phyloP scores from a whole-genome alignment of 139 green algal genomes.

The Tetradesmus lagerheimii region DNA sequence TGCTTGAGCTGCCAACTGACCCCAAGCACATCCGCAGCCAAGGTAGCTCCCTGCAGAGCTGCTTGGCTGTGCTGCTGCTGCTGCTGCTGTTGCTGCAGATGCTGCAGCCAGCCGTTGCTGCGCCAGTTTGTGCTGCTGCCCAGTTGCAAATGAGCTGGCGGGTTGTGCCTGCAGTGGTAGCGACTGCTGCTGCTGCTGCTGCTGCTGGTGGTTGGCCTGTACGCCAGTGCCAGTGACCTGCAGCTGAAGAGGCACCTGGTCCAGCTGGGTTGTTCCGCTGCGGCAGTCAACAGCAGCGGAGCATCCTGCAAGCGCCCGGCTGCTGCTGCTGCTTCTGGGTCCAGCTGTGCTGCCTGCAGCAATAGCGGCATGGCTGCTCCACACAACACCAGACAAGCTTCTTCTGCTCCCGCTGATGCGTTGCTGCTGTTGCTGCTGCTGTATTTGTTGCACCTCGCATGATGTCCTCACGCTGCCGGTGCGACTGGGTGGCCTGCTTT shows the following conservation, averaged over 20 bases:
- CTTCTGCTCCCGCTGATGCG: background rate
- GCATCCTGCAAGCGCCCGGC: background rate
- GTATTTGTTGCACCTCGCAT: background rate
- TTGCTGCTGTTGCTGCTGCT: background rate
- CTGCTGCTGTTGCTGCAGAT: background rate
- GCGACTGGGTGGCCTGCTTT: background rate
- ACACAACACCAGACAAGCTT: background rate
- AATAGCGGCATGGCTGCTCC: background rate
- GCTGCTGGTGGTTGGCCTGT: background rate
- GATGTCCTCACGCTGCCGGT: background rate
- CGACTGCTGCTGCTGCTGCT: background rate
- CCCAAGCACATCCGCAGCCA: slow-evolving; percentile 1
- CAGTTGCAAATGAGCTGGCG: background rate
- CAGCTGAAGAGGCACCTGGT: background rate
- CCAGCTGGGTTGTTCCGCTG: background rate
- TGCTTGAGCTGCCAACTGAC: background rate
- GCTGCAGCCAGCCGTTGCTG: background rate
- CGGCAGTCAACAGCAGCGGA: background rate
- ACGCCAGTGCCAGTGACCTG: background rate
- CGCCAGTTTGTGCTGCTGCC: background rate
- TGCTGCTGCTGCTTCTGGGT: background rate
- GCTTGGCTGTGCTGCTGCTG: background rate
- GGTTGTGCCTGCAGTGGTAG: background rate
- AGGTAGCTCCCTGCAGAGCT: background rate
- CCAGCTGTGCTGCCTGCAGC: background rate